Evolutionary conservation across 306 rosid genomes (phyloP), one percentile per base, ranked within the genome.

Genomic region (Myrica gale): DNA sequence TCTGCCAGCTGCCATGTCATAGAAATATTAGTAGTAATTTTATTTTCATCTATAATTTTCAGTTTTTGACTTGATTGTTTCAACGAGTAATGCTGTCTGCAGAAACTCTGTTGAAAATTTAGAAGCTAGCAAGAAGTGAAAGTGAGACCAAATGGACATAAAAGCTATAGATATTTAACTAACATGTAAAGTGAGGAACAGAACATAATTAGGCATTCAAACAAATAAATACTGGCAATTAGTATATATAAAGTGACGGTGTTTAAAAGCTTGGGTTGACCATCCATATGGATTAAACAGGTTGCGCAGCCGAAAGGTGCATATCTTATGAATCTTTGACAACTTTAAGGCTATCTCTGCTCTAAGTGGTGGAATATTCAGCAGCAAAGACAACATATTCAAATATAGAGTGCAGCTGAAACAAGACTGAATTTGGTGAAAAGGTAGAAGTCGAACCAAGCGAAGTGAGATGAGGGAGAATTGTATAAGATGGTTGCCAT

Each of bases 1-100:
- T 94, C 97, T 81, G 89, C 97, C 76, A 94, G 81, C 98, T 91
- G 91, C 82, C 73, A 82, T 52, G 69, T 57, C 50, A 61, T 71
- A 7, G 32, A 42, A 16, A 67, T 60, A 61, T 84, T 56, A 89
- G 86, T 74, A 53, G 7, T 69, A 32, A 20, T 21, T 43, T 50
- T 65, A 39, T 16, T 68, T 10, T 6, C 17, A n/a, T 9, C 54
- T 11, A 47, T 0, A 0, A 0, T 44, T 53, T 73, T 53, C 80
- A 76, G 41, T 20, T 54, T 43, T 39, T 70, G 55, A 54, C 43
- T 13, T 68, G 17, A 42, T 9, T 69, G 57, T 26, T 68, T 69
- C 6, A 47, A 44, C 16, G 9, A 21, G 8, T 5, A 15, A 19
- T 20, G 26, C 21, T 1, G 20, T 69, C 6, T 7, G n/a, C 9